These are phyloP conservation scores for Colletotrichum sp. DNA, from an alignment of 2,329 filamentous ascomycete genomes.

Conservation along the genomic window DNA sequence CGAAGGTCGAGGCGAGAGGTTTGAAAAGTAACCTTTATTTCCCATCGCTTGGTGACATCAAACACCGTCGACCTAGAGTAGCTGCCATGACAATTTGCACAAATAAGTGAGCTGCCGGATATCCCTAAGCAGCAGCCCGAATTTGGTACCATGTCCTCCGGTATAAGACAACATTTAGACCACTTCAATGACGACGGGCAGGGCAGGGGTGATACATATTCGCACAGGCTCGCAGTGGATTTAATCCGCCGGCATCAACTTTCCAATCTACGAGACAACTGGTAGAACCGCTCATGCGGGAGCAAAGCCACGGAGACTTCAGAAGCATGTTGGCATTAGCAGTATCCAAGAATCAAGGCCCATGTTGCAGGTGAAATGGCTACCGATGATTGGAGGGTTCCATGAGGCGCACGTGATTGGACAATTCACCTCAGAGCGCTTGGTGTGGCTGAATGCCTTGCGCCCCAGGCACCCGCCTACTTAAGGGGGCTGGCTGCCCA, in stretches of 20 bases:
- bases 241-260: neutral
- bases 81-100: neutral
- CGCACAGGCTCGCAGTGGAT: fast-evolving
- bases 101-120: neutral
- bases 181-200: neutral
- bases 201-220: neutral
- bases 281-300: neutral
- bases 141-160: neutral
- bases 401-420: neutral
- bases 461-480: neutral
- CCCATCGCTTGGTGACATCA: neutral
- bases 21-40: neutral
- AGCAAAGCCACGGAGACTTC: fast-evolving
- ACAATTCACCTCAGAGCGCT: neutral
- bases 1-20: neutral
- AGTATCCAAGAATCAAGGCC: too few relatives aligned
- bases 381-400: neutral
- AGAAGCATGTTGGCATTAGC: too few relatives aligned
- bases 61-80: fast-evolving
- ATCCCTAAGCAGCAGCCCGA: neutral
- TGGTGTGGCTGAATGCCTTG: neutral
- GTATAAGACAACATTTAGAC: neutral
- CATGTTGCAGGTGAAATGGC: neutral
- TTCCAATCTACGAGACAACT: fast-evolving
- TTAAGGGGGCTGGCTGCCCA: neutral